Conservation (phyloP, 805 yeast genomes). For the Tetrapisispora phaffii region DNA sequence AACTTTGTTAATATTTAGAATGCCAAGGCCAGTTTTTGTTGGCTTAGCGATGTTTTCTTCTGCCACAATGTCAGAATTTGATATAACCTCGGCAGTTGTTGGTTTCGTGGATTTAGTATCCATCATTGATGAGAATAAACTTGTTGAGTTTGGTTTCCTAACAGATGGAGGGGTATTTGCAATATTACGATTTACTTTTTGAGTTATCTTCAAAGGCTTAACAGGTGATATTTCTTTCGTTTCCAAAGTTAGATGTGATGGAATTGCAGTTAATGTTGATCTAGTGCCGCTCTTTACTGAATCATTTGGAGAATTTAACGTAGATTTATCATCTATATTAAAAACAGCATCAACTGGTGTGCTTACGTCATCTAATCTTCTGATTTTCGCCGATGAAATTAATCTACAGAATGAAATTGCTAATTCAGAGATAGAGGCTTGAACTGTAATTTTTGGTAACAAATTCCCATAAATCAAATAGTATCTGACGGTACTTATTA, state of each 20-base stretch:
- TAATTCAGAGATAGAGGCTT: conserved; percentile 68
- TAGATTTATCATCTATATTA: neutral
- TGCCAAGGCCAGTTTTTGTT: neutral
- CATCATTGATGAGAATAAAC: conserved; percentile 17
- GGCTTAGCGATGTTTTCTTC: neutral
- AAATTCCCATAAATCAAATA: conserved; percentile 48
- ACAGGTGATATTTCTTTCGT: conserved; percentile 36
- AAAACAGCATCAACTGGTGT: neutral
- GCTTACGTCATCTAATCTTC: neutral
- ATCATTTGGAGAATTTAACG: neutral
- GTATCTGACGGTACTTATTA: conserved; percentile 69
- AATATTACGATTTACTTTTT: conserved; percentile 30
- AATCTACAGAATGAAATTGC: conserved; percentile 57
- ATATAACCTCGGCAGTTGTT: neutral
- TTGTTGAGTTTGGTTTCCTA: conserved; percentile 23
- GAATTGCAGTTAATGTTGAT: neutral
- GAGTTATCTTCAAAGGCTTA: conserved; percentile 61
- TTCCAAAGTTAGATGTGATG: conserved; percentile 1
- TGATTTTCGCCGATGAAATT: conserved; percentile 21
- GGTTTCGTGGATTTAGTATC: conserved; percentile 5
- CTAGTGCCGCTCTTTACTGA: neutral
- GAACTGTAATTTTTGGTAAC: conserved; percentile 60
- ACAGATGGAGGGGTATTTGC: conserved; percentile 1
- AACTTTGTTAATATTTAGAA: neutral
- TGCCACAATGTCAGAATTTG: neutral